Evolutionary conservation across 495 filamentous ascomycete species (phyloP).

Genomic region (Aspergillus baeticus): DNA sequence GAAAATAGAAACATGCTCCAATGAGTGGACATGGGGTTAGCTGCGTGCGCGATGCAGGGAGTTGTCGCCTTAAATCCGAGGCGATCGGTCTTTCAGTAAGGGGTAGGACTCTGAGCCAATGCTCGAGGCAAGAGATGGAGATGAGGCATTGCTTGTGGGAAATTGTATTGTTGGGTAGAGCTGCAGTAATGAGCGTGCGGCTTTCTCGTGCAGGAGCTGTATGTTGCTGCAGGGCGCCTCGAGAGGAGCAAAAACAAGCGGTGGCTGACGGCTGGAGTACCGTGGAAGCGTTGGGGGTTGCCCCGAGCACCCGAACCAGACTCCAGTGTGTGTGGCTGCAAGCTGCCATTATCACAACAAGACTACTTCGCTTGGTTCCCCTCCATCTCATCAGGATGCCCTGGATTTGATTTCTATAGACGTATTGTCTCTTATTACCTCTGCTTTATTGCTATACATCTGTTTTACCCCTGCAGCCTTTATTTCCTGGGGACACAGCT

Average conservation of each 20-base stretch:
- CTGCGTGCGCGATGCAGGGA: too few relatives aligned
- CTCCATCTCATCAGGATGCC: neutral
- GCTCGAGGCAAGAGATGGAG: too few relatives aligned
- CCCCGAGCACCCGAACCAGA: constrained; percentile 21
- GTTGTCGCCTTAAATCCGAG: too few relatives aligned
- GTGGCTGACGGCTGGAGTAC: constrained; percentile 4
- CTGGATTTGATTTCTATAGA: neutral
- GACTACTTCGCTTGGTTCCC: neutral
- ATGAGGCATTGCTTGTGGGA: too few relatives aligned
- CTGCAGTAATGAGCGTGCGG: too few relatives aligned
- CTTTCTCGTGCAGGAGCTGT: neutral
- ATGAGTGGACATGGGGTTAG: too few relatives aligned
- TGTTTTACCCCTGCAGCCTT: neutral
- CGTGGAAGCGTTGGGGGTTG: constrained; percentile 16
- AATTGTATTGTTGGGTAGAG: too few relatives aligned
- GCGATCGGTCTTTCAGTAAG: too few relatives aligned
- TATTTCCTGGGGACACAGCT: constrained; percentile 10
- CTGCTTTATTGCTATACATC: constrained; percentile 1
- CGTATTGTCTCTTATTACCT: neutral
- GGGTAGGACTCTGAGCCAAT: too few relatives aligned
- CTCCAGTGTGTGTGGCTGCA: neutral
- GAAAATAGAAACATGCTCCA: too few relatives aligned
- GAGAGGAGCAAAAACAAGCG: neutral
- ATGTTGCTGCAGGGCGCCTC: neutral
- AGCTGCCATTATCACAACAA: constrained; percentile 18